Evolutionary conservation across 805 yeast species (phyloP), one percentile per base, ranked within the genome.

Genomic region (Scheffersomyces amazonensis): DNA sequence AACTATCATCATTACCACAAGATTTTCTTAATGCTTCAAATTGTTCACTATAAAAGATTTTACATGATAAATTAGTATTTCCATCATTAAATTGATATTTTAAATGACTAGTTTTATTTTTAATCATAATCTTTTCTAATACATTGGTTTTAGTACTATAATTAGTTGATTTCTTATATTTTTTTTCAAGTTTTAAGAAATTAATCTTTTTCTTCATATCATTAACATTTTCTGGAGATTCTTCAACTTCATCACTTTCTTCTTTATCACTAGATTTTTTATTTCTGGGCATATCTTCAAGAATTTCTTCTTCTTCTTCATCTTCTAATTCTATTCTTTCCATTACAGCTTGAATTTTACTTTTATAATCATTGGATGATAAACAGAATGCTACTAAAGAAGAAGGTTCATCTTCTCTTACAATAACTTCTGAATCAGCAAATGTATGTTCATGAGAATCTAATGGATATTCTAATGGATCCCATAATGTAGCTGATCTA

Each of bases 381-480:
- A 93, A 64, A 56, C 98, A 91, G 52, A 93, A 90, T 0, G 98
- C 95, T 46, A 95, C 87, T 42, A 93, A 64, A 0, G 98, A 90
- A 50, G 95, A 84, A 8, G 98, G 99, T 56, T 93, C 99, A 58
- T 88, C 96, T 52, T 93, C 99, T 35, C 99, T 69, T 8, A 93
- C 91, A 41, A 93, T 82, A 16, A 93, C 96, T 58, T 87, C 88
- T 6, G 95, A 87, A 54, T 95, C 98, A 15, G 87, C 88, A 67
- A 93, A 93, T 1, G 91, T 78, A 57, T 93, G 98, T 54, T 93
- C 98, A 0, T 83, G 75, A 0, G 89, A 75, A 29, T 65, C 73
- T 38, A 90, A 69, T 1, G 98, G 96, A 60, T 89, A 90, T 15
- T 78, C 83, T 23, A 93, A 67, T 0, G 96, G 95, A 47, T 87